Percentiles rank a stretch among this genome's conserved stretches.
Conservation (phyloP, 352 stramenopile genomes). For the Globisporangium splendens region DNA sequence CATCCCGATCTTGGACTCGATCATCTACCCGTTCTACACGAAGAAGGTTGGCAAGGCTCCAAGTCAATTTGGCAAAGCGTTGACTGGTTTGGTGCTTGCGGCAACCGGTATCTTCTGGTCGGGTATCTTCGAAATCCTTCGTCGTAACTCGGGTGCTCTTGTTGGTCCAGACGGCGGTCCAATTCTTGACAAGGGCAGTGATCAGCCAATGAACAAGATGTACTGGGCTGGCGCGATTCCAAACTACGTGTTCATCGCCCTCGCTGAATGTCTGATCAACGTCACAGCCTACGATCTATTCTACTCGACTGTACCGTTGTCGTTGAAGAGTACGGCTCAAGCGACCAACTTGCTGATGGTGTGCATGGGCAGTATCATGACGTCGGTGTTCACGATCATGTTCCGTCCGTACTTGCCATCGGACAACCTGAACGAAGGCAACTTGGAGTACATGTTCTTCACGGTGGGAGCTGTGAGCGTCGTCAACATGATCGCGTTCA, state of each 20-base stretch:
- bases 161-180: conserved; percentile 23
- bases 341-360: conserved; percentile 60
- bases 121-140: conserved; percentile 42
- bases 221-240: conserved; percentile 42
- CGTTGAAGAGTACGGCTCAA: conserved; percentile 52
- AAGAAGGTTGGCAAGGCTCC: too few species aligned
- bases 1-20: too few species aligned
- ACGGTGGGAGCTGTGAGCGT: conserved; percentile 38
- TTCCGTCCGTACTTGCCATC: conserved; percentile 44
- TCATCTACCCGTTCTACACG: too few species aligned
- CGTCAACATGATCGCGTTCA: conserved; percentile 50
- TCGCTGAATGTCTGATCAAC: conserved; percentile 62
- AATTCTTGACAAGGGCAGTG: conserved; percentile 37
- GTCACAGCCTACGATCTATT: conserved; percentile 58
- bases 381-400: too few species aligned
- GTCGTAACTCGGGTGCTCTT: conserved; percentile 40
- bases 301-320: conserved; percentile 52
- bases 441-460: conserved; percentile 78
- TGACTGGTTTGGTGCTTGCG: too few species aligned
- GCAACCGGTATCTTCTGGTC: too few species aligned
- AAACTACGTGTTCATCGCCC: conserved; percentile 55
- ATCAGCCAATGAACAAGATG: conserved; percentile 58
- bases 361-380: conserved; percentile 53
- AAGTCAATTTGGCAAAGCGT: too few species aligned
- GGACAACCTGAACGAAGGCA: conserved; percentile 55